Evolutionary conservation across 495 filamentous ascomycete species (phyloP).

Genomic region (Aspergillus diversus): DNA sequence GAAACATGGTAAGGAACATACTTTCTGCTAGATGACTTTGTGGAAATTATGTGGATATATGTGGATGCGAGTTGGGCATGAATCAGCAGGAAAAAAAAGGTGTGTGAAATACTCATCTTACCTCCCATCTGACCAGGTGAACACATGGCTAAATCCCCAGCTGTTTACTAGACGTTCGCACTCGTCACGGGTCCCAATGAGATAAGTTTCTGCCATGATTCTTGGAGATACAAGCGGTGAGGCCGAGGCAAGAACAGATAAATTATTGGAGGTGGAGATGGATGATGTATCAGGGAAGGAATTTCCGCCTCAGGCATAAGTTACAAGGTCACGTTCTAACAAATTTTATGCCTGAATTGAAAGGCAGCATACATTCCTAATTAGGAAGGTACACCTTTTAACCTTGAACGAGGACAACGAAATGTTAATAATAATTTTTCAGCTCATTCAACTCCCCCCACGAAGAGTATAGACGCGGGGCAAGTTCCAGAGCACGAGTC

Average conservation of each 20-base stretch:
- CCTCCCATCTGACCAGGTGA: slow-evolving; percentile 81
- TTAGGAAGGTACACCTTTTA: neutral
- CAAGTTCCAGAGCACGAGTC: neutral
- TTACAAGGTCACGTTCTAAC: neutral
- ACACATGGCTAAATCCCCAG: slow-evolving; percentile 78
- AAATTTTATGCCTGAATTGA: too few species aligned
- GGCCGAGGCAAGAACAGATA: neutral
- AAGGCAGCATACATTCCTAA: neutral
- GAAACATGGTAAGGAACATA: neutral
- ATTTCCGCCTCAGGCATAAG: neutral
- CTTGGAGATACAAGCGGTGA: neutral
- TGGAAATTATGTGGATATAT: neutral
- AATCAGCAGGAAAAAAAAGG: neutral
- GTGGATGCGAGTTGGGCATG: neutral
- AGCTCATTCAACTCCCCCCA: too few species aligned
- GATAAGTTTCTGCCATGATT: slow-evolving; percentile 31
- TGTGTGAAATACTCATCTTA: slow-evolving; percentile 41
- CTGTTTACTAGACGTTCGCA: slow-evolving; percentile 68
- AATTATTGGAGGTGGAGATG: neutral
- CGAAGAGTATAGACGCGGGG: too few species aligned
- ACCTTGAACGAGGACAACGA: too few species aligned
- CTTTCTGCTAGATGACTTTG: slow-evolving; percentile 3
- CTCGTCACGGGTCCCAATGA: slow-evolving; percentile 48
- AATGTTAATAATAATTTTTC: too few species aligned
- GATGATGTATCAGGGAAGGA: neutral